Evolutionary conservation across 2,329 filamentous ascomycete genomes (phyloP).

Genomic region (Colletotrichum chlorophyti): DNA sequence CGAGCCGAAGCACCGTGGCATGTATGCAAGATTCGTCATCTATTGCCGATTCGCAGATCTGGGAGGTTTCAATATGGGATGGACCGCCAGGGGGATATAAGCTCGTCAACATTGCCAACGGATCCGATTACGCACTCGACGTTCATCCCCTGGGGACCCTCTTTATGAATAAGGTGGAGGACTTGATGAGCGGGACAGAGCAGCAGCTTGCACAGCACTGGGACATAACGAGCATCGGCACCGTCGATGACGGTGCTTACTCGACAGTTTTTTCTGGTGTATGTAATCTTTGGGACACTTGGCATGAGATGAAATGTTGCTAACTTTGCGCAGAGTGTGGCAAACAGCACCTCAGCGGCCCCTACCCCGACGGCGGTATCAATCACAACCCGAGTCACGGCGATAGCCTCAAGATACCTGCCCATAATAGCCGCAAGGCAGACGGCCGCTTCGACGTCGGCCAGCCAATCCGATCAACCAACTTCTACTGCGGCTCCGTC

Average conservation of each 20-base stretch:
- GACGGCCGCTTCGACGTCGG: background rate
- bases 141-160: constrained; percentile 39
- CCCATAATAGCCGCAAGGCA: background rate
- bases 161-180: constrained; percentile 36
- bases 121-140: constrained; percentile 40
- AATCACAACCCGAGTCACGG: constrained; percentile 7
- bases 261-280: constrained; percentile 41
- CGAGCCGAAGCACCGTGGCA: constrained; percentile 36
- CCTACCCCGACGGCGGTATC: constrained; percentile 23
- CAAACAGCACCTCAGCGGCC: background rate
- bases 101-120: constrained; percentile 41
- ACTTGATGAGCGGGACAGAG: constrained; percentile 12
- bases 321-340: background rate
- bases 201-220: constrained; percentile 41
- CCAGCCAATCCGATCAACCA: too few species aligned
- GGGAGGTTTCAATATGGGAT: constrained; percentile 40
- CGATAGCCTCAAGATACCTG: background rate
- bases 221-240: constrained; percentile 39
- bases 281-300: constrained; percentile 14
- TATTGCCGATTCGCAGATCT: constrained; percentile 38
- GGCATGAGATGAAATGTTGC: too few species aligned
- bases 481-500: constrained; percentile 1
- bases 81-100: constrained; percentile 34
- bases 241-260: constrained; percentile 40
- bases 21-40: constrained; percentile 37